A percentile compares a stretch with the other conserved stretches of the same genome.
Conservation (phyloP, 2,329 filamentous ascomycete species). For the Fusarium sterilihyphosum region DNA sequence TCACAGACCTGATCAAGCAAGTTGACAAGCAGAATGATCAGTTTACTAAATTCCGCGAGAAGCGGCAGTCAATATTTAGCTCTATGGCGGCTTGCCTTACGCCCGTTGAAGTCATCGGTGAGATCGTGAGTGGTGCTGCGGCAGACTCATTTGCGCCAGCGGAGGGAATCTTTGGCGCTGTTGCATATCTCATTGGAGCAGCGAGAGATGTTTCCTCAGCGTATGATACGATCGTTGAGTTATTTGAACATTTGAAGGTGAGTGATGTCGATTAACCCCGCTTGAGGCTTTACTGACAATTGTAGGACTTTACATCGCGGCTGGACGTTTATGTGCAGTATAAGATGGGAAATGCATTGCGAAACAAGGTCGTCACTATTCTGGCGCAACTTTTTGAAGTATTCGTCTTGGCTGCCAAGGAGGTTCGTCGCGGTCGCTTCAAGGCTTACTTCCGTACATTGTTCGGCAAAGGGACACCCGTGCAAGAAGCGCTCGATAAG, state of each 20-base stretch:
- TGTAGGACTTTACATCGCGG: constrained; percentile 54
- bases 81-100: constrained; percentile 45
- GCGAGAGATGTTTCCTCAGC: constrained; percentile 56
- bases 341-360: constrained; percentile 50
- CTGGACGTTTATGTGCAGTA: constrained; percentile 54
- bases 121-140: constrained; percentile 50
- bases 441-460: constrained; percentile 54
- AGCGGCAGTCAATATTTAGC: constrained; percentile 48
- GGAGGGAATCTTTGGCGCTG: constrained; percentile 55
- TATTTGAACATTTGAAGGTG: constrained; percentile 55
- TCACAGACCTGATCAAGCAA: constrained; percentile 47
- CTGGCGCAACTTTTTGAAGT: constrained; percentile 57
- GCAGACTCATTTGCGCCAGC: constrained; percentile 53
- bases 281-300: constrained; percentile 6
- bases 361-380: constrained; percentile 53
- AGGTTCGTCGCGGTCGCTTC: constrained; percentile 53
- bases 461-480: constrained; percentile 52
- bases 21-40: constrained; percentile 50
- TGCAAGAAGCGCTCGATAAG: constrained; percentile 52
- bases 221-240: constrained; percentile 57
- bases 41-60: constrained; percentile 51
- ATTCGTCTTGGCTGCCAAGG: constrained; percentile 55
- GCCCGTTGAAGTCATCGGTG: constrained; percentile 54
- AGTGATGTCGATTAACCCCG: constrained; percentile 24
- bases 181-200: constrained; percentile 54